Evolutionary conservation across 371 early-diverging fungal genomes (phyloP).

Genomic region (Haplosporangium sp.): DNA sequence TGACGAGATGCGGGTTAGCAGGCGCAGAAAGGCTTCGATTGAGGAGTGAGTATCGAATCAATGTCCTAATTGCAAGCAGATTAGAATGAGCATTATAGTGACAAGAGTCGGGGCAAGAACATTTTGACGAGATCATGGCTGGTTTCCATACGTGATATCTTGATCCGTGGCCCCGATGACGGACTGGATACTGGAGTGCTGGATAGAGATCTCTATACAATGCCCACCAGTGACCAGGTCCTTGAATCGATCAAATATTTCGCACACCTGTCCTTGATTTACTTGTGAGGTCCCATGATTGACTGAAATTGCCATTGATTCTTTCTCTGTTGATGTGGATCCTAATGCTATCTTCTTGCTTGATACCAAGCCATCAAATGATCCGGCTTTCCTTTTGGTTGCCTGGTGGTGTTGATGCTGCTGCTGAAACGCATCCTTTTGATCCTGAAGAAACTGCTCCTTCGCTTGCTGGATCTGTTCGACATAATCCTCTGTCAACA

Average conservation of each 20-base stretch:
- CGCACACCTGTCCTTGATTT: not conserved
- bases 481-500: conserved; percentile 45
- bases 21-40: conserved; percentile 39
- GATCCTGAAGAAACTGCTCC: conserved; percentile 39
- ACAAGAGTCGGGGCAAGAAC: not conserved
- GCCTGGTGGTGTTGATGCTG: not conserved
- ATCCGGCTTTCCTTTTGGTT: conserved; percentile 8
- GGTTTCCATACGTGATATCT: conserved; percentile 41
- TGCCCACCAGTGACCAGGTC: conserved; percentile 28
- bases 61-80: conserved; percentile 6
- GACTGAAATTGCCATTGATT: not conserved
- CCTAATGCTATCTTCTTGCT: not conserved
- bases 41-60: conserved; percentile 46
- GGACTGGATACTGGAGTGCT: conserved; percentile 38
- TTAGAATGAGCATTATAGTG: not conserved
- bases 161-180: conserved; percentile 42
- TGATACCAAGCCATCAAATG: not conserved
- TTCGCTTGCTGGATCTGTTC: conserved; percentile 39
- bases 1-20: conserved; percentile 52
- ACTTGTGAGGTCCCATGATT: not conserved
- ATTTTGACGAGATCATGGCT: too few species aligned
- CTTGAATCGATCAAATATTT: conserved; percentile 42
- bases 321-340: not conserved
- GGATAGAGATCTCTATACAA: conserved; percentile 43
- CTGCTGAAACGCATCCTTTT: not conserved